Conservation (phyloP, 1,284 basidiomycete genomes). For the Coniferiporia sulphurascens region DNA sequence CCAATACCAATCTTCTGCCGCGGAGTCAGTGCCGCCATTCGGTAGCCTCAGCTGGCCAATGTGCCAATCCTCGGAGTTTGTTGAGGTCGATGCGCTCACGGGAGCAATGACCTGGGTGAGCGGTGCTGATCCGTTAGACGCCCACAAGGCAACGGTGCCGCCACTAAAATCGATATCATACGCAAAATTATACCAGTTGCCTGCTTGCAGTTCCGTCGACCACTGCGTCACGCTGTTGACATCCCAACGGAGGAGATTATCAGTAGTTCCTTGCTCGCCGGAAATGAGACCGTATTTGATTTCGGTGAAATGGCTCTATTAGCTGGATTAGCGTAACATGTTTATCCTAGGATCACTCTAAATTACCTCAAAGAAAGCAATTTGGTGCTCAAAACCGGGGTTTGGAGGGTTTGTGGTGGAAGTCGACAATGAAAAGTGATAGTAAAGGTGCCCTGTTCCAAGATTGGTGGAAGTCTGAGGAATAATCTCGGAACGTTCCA, state of each 20-base stretch:
- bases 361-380: conserved; percentile 27
- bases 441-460: conserved; percentile 26
- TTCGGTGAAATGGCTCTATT: conserved; percentile 24
- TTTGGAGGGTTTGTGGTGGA: conserved; percentile 24
- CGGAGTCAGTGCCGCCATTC: conserved; percentile 20
- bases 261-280: conserved; percentile 21
- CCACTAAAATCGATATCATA: conserved; percentile 23
- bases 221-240: conserved; percentile 22
- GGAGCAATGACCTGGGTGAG: conserved; percentile 21
- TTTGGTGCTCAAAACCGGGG: conserved; percentile 21
- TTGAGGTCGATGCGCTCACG: conserved; percentile 20
- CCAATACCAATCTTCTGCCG: conserved; percentile 24
- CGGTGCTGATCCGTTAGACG: conserved; percentile 20
- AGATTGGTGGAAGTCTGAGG: conserved; percentile 27
- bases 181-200: conserved; percentile 27
- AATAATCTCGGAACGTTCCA: conserved; percentile 27
- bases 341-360: conserved; percentile 16
- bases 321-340: conserved; percentile 16
- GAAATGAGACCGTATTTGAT: conserved; percentile 26
- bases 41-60: conserved; percentile 25
- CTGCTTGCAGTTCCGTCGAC: conserved; percentile 22
- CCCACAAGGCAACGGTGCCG: conserved; percentile 24
- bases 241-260: conserved; percentile 23
- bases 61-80: conserved; percentile 26
- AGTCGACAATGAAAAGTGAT: conserved; percentile 28